phyloP scores from a whole-genome alignment of 2,329 filamentous ascomycete species.

The Knoxdaviesia capensis region DNA sequence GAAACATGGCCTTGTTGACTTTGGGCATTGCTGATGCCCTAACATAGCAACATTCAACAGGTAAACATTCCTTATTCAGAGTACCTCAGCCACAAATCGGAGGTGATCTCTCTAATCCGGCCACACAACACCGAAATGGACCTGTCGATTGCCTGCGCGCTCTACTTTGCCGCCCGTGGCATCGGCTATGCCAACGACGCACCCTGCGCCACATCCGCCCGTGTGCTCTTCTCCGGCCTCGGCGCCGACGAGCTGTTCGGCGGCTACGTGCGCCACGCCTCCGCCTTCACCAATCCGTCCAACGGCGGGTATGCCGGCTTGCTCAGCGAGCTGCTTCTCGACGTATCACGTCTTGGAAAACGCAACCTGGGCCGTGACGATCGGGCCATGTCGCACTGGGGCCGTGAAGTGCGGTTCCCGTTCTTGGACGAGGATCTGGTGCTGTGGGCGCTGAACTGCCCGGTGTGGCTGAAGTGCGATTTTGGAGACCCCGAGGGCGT shows the following conservation, averaged over 20 bases:
- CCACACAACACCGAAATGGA: slow-evolving; percentile 99
- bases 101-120: slow-evolving; percentile 59
- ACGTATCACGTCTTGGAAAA: slow-evolving; percentile 70
- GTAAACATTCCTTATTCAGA: slow-evolving; percentile 70
- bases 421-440: slow-evolving; percentile 78
- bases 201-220: slow-evolving; percentile 47
- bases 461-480: slow-evolving; percentile 74
- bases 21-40: not conserved
- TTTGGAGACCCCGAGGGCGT: slow-evolving; percentile 26
- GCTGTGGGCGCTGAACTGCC: slow-evolving; percentile 53
- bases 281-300: slow-evolving; percentile 36
- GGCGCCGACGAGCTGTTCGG: slow-evolving; percentile 94
- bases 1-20: slow-evolving; percentile 6
- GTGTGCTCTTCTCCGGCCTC: slow-evolving; percentile 76
- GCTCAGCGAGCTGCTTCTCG: slow-evolving; percentile 63
- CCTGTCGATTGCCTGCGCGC: slow-evolving; percentile 72
- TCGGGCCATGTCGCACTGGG: slow-evolving; percentile 74
- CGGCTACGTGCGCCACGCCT: slow-evolving; percentile 70
- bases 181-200: slow-evolving; percentile 21
- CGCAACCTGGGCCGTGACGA: slow-evolving; percentile 93
- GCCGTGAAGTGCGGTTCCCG: slow-evolving; percentile 73
- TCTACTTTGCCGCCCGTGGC: slow-evolving; percentile 88
- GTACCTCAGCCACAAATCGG: slow-evolving; percentile 44
- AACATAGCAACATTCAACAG: slow-evolving; percentile 12
- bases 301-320: slow-evolving; percentile 51